Evolutionary conservation across 2,329 filamentous ascomycete species (phyloP).

Genomic region (Talaromyces pinophilus): DNA sequence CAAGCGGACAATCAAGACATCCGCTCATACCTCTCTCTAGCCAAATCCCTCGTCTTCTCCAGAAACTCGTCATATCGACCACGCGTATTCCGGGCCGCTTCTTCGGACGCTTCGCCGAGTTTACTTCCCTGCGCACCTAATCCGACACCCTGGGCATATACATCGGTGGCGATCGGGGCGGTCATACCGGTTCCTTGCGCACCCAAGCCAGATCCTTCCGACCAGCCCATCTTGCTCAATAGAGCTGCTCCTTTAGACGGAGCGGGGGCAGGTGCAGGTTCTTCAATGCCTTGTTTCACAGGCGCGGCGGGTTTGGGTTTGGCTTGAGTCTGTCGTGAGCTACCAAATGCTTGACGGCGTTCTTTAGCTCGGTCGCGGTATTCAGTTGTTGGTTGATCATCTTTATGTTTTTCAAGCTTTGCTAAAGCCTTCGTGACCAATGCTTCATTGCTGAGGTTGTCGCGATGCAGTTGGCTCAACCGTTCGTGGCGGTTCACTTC

Average conservation of each 20-base stretch:
- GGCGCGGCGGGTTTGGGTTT: constrained; percentile 27
- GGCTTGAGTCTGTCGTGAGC: constrained; percentile 29
- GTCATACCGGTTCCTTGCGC: constrained; percentile 52
- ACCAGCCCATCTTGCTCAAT: constrained; percentile 55
- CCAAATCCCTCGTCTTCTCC: constrained; percentile 49
- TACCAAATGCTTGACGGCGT: constrained; percentile 48
- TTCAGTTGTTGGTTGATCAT: constrained; percentile 38
- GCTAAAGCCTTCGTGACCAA: constrained; percentile 44
- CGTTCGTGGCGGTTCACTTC: constrained; percentile 63
- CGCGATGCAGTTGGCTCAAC: constrained; percentile 58
- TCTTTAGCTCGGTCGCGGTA: constrained; percentile 52
- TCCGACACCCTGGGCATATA: constrained; percentile 54
- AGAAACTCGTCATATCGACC: constrained; percentile 52
- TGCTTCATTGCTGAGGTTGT: constrained; percentile 56
- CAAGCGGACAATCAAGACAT: constrained; percentile 32
- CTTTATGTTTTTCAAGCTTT: constrained; percentile 47
- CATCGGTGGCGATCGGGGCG: constrained; percentile 49
- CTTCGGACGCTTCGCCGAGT: constrained; percentile 51
- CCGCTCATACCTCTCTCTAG: constrained; percentile 51
- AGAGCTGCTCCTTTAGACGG: constrained; percentile 54
- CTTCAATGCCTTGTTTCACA: constrained; percentile 31
- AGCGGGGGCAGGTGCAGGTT: constrained; percentile 31
- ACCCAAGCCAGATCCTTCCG: constrained; percentile 50
- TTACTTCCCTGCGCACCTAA: constrained; percentile 53
- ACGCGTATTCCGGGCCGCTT: constrained; percentile 52